Conservation (phyloP, 2,329 filamentous ascomycete genomes). For the Exserohilum rostratum region DNA sequence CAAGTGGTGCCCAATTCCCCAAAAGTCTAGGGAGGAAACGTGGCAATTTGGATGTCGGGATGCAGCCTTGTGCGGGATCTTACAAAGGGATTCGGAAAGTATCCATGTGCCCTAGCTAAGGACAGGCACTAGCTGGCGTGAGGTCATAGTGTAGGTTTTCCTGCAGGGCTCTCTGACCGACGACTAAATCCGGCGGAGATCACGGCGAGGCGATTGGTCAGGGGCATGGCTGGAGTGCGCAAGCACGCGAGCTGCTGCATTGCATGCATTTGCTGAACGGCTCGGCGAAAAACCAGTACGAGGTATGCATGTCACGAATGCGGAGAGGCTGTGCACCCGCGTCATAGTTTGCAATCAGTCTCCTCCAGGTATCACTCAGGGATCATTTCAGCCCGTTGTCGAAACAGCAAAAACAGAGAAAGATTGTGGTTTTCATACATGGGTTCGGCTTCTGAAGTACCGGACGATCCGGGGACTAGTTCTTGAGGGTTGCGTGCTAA, state of each 20-base stretch:
- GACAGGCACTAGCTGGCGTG: slow-evolving; percentile 21
- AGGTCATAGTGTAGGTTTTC: slow-evolving; percentile 32
- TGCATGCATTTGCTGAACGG: slow-evolving; percentile 19
- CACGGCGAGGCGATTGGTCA: slow-evolving; percentile 25
- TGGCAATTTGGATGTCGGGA: slow-evolving; percentile 10
- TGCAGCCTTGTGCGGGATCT: slow-evolving; percentile 12
- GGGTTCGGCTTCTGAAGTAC: background rate
- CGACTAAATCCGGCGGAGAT: slow-evolving; percentile 25
- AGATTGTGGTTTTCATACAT: background rate
- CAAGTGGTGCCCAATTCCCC: background rate
- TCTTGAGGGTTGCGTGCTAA: slow-evolving; percentile 8
- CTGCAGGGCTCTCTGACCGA: slow-evolving; percentile 37
- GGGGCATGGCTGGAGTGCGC: slow-evolving; percentile 16
- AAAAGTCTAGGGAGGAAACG: slow-evolving; percentile 2
- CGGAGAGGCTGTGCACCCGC: slow-evolving; percentile 16
- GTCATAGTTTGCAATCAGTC: slow-evolving; percentile 1
- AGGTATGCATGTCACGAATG: slow-evolving; percentile 6
- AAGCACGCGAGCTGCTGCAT: slow-evolving; percentile 23
- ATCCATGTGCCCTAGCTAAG: slow-evolving; percentile 20
- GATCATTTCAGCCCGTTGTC: too few relatives aligned
- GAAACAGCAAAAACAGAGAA: too few relatives aligned
- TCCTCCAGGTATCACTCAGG: background rate
- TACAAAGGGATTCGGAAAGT: slow-evolving; percentile 20
- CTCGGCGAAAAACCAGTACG: slow-evolving; percentile 19
- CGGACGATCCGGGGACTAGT: background rate